Evolutionary conservation across 306 rosid genomes (phyloP).

Genomic region (Fragaria vesca): DNA sequence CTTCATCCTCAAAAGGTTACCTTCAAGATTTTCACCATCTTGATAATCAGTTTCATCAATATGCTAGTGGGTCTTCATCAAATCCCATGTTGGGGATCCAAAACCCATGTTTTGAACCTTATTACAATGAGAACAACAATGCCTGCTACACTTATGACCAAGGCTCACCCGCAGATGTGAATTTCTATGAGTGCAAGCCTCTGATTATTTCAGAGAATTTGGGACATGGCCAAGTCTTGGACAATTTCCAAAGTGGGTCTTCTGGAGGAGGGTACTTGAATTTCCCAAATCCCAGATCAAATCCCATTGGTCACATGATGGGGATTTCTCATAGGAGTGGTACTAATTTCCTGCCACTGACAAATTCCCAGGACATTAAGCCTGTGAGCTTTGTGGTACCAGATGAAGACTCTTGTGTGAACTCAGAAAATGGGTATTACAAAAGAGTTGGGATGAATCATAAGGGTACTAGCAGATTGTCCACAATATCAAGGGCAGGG

Average conservation of each 20-base stretch:
- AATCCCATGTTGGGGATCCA: conserved; percentile 44
- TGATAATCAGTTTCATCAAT: conserved; percentile 29
- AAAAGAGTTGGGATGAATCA: conserved; percentile 38
- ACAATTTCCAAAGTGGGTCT: conserved; percentile 43
- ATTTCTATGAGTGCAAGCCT: conserved; percentile 48
- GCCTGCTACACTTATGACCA: conserved; percentile 26
- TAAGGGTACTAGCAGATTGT: conserved; percentile 22
- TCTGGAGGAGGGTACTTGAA: conserved; percentile 35
- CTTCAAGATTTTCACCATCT: conserved; percentile 66
- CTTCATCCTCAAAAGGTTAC: conserved; percentile 49
- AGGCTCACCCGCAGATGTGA: conserved; percentile 31
- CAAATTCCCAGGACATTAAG: conserved; percentile 35
- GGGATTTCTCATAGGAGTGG: conserved; percentile 32
- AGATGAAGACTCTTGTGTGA: conserved; percentile 66
- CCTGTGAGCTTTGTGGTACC: conserved; percentile 54
- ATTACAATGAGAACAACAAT: conserved; percentile 16
- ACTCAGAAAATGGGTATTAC: conserved; percentile 42
- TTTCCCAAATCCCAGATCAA: conserved; percentile 30
- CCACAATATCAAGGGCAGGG: conserved; percentile 36
- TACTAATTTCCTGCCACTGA: conserved; percentile 16
- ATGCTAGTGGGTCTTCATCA: conserved; percentile 44
- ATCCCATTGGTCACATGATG: conserved; percentile 34
- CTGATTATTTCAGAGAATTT: conserved; percentile 32
- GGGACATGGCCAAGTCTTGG: conserved; percentile 46
- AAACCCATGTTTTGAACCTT: conserved; percentile 40